Conservation (phyloP, 768 basidiomycete species). For the Amanita rubescens region DNA sequence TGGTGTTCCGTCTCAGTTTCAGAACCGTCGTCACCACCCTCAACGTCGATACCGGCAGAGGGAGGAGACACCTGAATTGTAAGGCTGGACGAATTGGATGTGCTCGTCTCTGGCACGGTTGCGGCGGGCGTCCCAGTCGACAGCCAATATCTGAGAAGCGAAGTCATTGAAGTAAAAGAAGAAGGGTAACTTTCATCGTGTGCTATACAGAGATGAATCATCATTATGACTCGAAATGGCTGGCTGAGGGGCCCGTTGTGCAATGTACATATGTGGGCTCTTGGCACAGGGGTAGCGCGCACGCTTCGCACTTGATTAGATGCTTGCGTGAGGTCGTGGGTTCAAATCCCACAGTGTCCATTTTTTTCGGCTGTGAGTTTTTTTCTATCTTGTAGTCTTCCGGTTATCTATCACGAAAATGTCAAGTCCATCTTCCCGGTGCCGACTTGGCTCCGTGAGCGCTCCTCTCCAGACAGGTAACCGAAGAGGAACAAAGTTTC, state of each 20-base stretch:
- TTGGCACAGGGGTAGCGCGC: slow-evolving; percentile 59
- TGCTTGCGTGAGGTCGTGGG: slow-evolving; percentile 49
- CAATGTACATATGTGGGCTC: slow-evolving; percentile 38
- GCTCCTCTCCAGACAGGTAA: too few relatives aligned
- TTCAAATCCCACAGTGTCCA: slow-evolving; percentile 50
- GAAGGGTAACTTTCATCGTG: neutral
- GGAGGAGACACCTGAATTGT: slow-evolving; percentile 31
- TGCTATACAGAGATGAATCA: too few relatives aligned
- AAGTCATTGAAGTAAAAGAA: slow-evolving; percentile 33
- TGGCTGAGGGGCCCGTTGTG: too few relatives aligned
- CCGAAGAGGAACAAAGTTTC: too few relatives aligned
- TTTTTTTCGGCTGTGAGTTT: slow-evolving; percentile 9
- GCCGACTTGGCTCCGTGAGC: too few relatives aligned
- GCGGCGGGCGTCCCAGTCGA: slow-evolving; percentile 25
- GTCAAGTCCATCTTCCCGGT: too few relatives aligned
- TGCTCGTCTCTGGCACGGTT: slow-evolving; percentile 8
- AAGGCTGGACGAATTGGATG: neutral
- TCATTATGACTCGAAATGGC: too few relatives aligned
- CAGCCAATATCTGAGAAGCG: slow-evolving; percentile 58
- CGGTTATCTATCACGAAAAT: neutral
- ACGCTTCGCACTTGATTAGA: slow-evolving; percentile 43
- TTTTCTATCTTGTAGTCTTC: neutral
- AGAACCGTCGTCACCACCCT: slow-evolving; percentile 31
- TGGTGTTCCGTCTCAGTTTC: slow-evolving; percentile 27
- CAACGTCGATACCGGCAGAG: slow-evolving; percentile 34